Evolutionary conservation across 345 rosid species (phyloP).

Genomic region (Eutrema japonicum): DNA sequence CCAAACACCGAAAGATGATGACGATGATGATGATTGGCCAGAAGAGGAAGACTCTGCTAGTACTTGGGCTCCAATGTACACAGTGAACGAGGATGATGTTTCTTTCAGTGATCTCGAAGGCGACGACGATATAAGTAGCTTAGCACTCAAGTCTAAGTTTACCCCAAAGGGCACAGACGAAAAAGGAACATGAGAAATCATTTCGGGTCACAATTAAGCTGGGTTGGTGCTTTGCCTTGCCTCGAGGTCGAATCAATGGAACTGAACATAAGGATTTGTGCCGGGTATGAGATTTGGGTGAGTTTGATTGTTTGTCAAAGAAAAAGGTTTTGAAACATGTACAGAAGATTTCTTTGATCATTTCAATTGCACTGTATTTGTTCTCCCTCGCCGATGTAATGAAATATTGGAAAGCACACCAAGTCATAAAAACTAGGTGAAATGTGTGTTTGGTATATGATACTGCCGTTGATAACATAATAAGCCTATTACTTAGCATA

Average conservation of each 20-base stretch:
- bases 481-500: no score
- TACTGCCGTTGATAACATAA: not conserved
- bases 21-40: constrained; percentile 93
- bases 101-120: constrained; percentile 98
- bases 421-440: not conserved
- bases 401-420: not conserved
- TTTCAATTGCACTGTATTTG: constrained; percentile 33
- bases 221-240: constrained; percentile 28
- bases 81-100: constrained; percentile 88
- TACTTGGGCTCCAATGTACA: constrained; percentile 50
- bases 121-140: constrained; percentile 61
- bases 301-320: constrained; percentile 41
- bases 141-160: constrained; percentile 44
- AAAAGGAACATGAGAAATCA: constrained; percentile 27
- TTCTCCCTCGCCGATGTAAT: constrained; percentile 16
- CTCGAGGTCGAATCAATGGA: constrained; percentile 30
- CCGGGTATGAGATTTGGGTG: constrained; percentile 19
- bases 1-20: constrained; percentile 48
- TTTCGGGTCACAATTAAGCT: not conserved
- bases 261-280: constrained; percentile 37
- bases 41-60: constrained; percentile 69
- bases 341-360: constrained; percentile 37
- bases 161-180: constrained; percentile 12
- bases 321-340: constrained; percentile 45
- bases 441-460: constrained; percentile 7